phyloP scores from a whole-genome alignment of 257 asterid species.

The Solanum habrochaites region DNA sequence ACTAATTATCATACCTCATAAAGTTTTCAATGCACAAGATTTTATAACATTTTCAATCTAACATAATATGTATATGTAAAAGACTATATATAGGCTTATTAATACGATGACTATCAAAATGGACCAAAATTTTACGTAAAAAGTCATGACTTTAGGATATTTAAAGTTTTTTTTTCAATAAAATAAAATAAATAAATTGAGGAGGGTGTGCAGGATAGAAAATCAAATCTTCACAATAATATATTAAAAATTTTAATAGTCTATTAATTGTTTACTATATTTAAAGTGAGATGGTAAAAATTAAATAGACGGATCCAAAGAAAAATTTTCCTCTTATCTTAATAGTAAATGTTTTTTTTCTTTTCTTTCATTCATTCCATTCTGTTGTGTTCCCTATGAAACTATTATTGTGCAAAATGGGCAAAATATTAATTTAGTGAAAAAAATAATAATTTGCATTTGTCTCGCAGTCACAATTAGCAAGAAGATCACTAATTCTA shows the following conservation, averaged over 20 bases:
- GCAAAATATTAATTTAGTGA: neutral
- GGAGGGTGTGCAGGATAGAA: neutral
- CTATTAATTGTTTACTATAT: neutral
- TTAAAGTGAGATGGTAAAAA: neutral
- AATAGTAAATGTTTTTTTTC: neutral
- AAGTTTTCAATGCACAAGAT: neutral
- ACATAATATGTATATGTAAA: neutral
- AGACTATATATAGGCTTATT: neutral
- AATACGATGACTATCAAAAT: neutral
- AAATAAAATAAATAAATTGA: neutral
- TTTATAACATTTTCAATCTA: neutral
- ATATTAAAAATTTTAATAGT: too few relatives aligned
- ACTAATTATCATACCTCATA: neutral
- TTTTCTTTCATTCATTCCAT: neutral
- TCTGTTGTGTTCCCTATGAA: neutral
- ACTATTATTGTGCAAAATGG: neutral
- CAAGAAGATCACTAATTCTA: neutral
- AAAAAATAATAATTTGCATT: neutral
- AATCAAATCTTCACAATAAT: too few relatives aligned
- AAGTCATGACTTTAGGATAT: too few relatives aligned
- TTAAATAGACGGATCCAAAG: neutral
- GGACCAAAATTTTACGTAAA: neutral
- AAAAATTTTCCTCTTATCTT: neutral
- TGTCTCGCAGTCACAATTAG: neutral
- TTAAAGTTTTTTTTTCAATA: too few relatives aligned